phyloP scores from a whole-genome alignment of 805 yeast species.

The Wickerhamomyces tratensis region DNA sequence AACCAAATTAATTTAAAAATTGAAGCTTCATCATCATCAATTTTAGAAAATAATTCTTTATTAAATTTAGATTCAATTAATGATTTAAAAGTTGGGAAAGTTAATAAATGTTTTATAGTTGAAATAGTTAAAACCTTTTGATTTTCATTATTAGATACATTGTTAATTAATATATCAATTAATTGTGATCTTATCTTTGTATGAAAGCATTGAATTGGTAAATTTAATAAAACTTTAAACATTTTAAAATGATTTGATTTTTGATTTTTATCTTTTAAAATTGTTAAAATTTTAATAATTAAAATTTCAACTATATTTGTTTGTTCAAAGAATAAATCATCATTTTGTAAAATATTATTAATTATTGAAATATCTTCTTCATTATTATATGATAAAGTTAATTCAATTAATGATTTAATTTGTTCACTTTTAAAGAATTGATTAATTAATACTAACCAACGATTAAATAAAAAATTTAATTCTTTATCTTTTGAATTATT shows the following conservation, averaged over 20 bases:
- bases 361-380: conserved; percentile 14
- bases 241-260: too few relatives aligned
- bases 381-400: conserved; percentile 17
- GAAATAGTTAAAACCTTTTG: conserved; percentile 9
- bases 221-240: conserved; percentile 5
- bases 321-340: conserved; percentile 38
- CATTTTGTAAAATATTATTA: conserved; percentile 21
- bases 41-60: conserved; percentile 6
- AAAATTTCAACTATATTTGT: conserved; percentile 23
- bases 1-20: conserved; percentile 30
- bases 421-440: conserved; percentile 20
- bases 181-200: conserved; percentile 22
- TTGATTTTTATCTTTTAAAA: too few relatives aligned
- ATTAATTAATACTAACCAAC: conserved; percentile 49
- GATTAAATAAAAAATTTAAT: conserved; percentile 23
- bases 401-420: conserved; percentile 19
- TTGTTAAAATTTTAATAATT: conserved; percentile 2
- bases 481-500: conserved; percentile 5
- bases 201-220: conserved; percentile 44
- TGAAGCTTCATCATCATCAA: conserved; percentile 10
- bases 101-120: conserved; percentile 30
- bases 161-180: conserved; percentile 13
- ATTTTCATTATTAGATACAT: conserved; percentile 1
- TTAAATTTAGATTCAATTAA: conserved; percentile 34
- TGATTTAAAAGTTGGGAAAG: conserved; percentile 46